Evolutionary conservation across 139 green algal genomes (phyloP).

Genomic region (Raphidocelis subcapitata): DNA sequence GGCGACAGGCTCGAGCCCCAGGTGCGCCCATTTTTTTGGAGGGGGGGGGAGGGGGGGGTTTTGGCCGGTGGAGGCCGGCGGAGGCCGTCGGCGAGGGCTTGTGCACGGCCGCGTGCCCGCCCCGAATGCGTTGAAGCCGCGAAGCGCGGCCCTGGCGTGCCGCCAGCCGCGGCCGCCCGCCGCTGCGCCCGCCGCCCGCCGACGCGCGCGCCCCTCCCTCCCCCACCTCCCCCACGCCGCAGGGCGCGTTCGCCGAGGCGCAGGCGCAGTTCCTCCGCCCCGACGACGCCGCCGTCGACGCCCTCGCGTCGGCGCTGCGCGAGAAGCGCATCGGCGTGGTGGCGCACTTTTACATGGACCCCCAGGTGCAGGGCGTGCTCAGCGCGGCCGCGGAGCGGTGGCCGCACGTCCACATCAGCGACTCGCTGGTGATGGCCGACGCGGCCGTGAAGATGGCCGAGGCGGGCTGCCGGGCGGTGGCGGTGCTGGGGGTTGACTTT

Average conservation of each 20-base stretch:
- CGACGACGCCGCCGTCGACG: constrained; percentile 40
- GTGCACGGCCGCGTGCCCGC: no score
- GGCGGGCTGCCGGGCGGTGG: constrained; percentile 80
- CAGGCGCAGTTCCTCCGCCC: constrained; percentile 79
- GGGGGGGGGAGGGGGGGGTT: neutral
- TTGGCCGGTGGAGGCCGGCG: neutral
- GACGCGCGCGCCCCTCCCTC: no score
- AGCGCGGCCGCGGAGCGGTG: constrained; percentile 72
- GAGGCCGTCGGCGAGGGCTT: no score
- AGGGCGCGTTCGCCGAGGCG: constrained; percentile 86
- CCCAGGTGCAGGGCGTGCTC: constrained; percentile 93
- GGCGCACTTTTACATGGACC: constrained; percentile 99
- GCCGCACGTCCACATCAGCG: constrained; percentile 94
- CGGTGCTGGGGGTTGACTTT: constrained; percentile 97
- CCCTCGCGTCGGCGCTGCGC: constrained; percentile 62
- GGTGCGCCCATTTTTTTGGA: neutral
- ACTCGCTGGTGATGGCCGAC: constrained; percentile 94
- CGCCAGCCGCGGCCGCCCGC: no score
- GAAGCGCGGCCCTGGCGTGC: neutral
- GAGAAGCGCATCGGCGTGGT: constrained; percentile 96
- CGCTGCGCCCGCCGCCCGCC: no score
- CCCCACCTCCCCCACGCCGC: no score
- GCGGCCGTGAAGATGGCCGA: constrained; percentile 81
- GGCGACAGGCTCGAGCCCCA: constrained; percentile 47
- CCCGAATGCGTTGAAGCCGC: neutral